Conservation (phyloP, 2,329 filamentous ascomycete species). For the Periglandula ipomoeae region DNA sequence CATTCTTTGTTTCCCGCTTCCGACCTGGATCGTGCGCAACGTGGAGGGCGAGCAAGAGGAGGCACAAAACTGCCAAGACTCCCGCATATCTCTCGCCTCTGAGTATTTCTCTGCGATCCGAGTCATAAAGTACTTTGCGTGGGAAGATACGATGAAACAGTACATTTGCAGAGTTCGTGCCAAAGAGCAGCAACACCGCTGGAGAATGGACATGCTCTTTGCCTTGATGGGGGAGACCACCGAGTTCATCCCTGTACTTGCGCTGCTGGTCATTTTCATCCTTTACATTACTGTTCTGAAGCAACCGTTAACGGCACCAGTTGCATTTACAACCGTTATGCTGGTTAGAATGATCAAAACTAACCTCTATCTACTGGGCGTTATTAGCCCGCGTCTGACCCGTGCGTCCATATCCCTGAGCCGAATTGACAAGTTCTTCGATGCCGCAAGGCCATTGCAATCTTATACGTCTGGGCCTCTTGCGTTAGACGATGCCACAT, state of each 20-base stretch:
- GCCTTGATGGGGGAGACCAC: slow-evolving; percentile 28
- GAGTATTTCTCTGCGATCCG: slow-evolving; percentile 41
- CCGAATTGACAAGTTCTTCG: slow-evolving; percentile 1
- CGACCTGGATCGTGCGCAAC: slow-evolving; percentile 33
- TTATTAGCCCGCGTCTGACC: neutral
- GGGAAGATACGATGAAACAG: slow-evolving; percentile 36
- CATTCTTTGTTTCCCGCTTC: slow-evolving; percentile 31
- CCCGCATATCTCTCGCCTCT: slow-evolving; percentile 38
- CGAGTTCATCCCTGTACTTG: slow-evolving; percentile 33
- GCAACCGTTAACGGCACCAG: slow-evolving; percentile 33
- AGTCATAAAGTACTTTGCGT: slow-evolving; percentile 43
- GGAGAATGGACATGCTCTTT: slow-evolving; percentile 34
- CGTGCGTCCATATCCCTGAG: neutral
- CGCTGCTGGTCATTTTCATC: slow-evolving; percentile 36
- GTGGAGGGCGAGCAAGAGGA: slow-evolving; percentile 30
- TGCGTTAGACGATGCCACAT: slow-evolving; percentile 12
- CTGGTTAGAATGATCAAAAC: slow-evolving; percentile 34
- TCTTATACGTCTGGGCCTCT: neutral
- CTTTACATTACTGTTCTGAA: slow-evolving; percentile 33
- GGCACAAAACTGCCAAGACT: slow-evolving; percentile 36
- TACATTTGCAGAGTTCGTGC: slow-evolving; percentile 32
- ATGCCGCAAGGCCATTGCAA: neutral
- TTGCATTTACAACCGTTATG: slow-evolving; percentile 39
- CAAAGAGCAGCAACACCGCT: slow-evolving; percentile 38
- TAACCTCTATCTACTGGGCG: slow-evolving; percentile 22